Conservation (phyloP, 2,329 filamentous ascomycete genomes). For the Pseudonectria foliicola region DNA sequence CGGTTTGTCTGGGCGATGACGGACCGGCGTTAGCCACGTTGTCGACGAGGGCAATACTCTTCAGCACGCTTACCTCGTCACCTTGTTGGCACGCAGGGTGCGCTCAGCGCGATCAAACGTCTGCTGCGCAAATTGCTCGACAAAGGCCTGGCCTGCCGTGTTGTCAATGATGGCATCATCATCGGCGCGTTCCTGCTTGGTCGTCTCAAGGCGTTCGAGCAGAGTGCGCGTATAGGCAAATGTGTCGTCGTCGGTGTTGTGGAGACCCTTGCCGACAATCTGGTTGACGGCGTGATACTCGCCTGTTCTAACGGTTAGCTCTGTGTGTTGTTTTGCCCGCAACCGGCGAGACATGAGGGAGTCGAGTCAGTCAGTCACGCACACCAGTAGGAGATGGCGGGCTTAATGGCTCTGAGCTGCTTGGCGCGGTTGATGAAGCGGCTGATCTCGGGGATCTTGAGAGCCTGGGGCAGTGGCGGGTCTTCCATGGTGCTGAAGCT, state of each 20-base stretch:
- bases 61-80: slow-evolving; percentile 54
- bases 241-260: slow-evolving; percentile 70
- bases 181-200: slow-evolving; percentile 53
- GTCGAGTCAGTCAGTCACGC: too few species aligned
- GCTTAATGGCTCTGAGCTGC: slow-evolving; percentile 78
- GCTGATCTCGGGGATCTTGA: slow-evolving; percentile 75
- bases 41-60: too few species aligned
- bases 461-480: slow-evolving; percentile 29
- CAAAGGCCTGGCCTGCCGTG: slow-evolving; percentile 77
- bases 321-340: neutral
- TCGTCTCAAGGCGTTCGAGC: slow-evolving; percentile 80
- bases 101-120: slow-evolving; percentile 80
- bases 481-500: slow-evolving; percentile 53
- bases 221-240: slow-evolving; percentile 72
- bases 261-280: slow-evolving; percentile 74
- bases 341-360: neutral
- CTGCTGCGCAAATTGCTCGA: slow-evolving; percentile 88
- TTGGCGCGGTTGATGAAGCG: slow-evolving; percentile 77
- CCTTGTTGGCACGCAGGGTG: slow-evolving; percentile 74
- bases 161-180: slow-evolving; percentile 86
- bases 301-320: slow-evolving; percentile 42
- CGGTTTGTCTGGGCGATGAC: slow-evolving; percentile 63
- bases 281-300: slow-evolving; percentile 92
- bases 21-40: neutral
- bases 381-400: slow-evolving; percentile 95